phyloP scores from a whole-genome alignment of 805 yeast species.

The Saturnispora hagleri region DNA sequence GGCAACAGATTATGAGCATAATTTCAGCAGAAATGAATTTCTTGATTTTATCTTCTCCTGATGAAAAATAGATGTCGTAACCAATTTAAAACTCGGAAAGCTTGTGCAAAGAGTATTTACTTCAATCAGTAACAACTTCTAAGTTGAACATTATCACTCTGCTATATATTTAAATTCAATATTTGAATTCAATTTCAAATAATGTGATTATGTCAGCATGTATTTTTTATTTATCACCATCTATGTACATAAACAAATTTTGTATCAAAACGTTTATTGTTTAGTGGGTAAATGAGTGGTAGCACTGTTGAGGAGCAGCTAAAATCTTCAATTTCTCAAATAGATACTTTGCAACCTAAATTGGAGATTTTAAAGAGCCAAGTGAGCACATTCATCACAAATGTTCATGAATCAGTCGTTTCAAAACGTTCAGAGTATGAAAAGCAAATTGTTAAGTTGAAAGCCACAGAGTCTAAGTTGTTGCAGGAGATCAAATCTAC shows the following conservation, averaged over 20 bases:
- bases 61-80: too few relatives aligned
- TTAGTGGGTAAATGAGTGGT: background rate
- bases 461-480: constrained; percentile 17
- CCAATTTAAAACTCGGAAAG: too few relatives aligned
- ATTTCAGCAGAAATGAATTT: background rate
- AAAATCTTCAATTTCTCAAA: constrained; percentile 14
- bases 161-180: too few relatives aligned
- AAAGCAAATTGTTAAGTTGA: constrained; percentile 13
- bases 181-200: background rate
- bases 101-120: too few relatives aligned
- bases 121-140: too few relatives aligned
- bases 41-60: background rate
- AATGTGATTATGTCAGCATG: background rate
- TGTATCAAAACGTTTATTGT: background rate
- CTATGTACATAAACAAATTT: background rate
- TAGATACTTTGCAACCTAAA: constrained; percentile 18
- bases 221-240: background rate
- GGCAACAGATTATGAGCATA: background rate
- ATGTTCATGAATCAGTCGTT: constrained; percentile 12
- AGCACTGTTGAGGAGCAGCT: constrained; percentile 9
- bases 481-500: constrained; percentile 15
- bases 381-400: constrained; percentile 15
- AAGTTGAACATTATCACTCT: too few relatives aligned
- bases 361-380: constrained; percentile 17
- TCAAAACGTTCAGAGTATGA: constrained; percentile 19